Evolutionary conservation across 1,284 basidiomycete species (phyloP).

Genomic region (Singerocomus inundabilis): DNA sequence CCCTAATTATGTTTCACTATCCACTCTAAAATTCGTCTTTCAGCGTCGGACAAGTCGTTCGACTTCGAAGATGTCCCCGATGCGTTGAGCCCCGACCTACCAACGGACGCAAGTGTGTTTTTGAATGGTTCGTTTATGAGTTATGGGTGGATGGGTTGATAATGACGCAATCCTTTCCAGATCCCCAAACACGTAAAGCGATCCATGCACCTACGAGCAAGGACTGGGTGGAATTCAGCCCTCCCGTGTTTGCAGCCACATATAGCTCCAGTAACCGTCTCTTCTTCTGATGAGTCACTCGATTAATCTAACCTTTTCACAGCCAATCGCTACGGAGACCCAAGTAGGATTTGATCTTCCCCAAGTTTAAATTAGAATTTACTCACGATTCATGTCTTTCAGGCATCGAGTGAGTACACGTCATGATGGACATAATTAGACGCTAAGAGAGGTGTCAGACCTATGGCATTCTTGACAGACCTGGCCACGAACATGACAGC

Average conservation of each 20-base stretch:
- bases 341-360: conserved; percentile 37
- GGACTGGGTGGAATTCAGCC: conserved; percentile 47
- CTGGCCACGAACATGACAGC: conserved; percentile 58
- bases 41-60: conserved; percentile 39
- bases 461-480: conserved; percentile 62
- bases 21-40: background rate
- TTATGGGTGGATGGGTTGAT: background rate
- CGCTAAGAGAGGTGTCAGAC: conserved; percentile 38
- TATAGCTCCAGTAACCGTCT: conserved; percentile 24
- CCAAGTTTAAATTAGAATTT: background rate
- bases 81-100: conserved; percentile 46
- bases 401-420: conserved; percentile 49
- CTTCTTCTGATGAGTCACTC: no score
- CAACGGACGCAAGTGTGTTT: conserved; percentile 48
- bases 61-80: conserved; percentile 54
- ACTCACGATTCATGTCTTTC: background rate
- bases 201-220: conserved; percentile 70
- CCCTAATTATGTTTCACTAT: background rate
- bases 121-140: conserved; percentile 50
- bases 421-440: background rate
- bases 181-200: conserved; percentile 50
- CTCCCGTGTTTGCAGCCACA: conserved; percentile 43
- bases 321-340: conserved; percentile 34
- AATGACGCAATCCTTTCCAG: conserved; percentile 32
- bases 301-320: no score